A percentile compares a stretch with the other conserved stretches of the same genome.
Conservation (phyloP, 495 filamentous ascomycete genomes). For the Neurospora sp. region DNA sequence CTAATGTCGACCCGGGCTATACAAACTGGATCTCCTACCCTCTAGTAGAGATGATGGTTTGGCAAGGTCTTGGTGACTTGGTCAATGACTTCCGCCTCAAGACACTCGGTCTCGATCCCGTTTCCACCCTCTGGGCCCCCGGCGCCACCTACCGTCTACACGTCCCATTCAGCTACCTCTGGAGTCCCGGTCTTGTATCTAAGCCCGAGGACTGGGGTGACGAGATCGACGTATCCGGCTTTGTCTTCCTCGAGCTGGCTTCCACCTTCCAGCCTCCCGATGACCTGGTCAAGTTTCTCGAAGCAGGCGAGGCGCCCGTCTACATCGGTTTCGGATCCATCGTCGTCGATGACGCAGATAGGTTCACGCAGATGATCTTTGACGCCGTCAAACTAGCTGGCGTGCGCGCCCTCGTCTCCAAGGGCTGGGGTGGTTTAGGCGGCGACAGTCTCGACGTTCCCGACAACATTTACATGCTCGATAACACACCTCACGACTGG, state of each 20-base stretch:
- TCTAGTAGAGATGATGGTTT: slow-evolving; percentile 70
- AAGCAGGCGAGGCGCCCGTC: slow-evolving; percentile 42
- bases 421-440: slow-evolving; percentile 60
- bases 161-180: slow-evolving; percentile 73
- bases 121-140: slow-evolving; percentile 58
- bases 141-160: slow-evolving; percentile 50
- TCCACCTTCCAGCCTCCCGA: slow-evolving; percentile 53
- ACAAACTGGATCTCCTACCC: slow-evolving; percentile 69
- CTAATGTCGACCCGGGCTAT: slow-evolving; percentile 47
- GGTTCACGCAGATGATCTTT: slow-evolving; percentile 53
- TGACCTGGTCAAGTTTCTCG: slow-evolving; percentile 54
- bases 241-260: slow-evolving; percentile 60
- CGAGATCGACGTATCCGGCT: slow-evolving; percentile 63
- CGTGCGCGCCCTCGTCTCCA: slow-evolving; percentile 52
- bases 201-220: slow-evolving; percentile 69
- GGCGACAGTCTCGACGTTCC: slow-evolving; percentile 40
- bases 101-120: slow-evolving; percentile 55
- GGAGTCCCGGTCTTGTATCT: slow-evolving; percentile 71
- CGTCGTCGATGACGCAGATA: slow-evolving; percentile 55
- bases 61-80: slow-evolving; percentile 69
- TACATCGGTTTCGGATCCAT: slow-evolving; percentile 65
- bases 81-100: slow-evolving; percentile 62
- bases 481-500: slow-evolving; percentile 61
- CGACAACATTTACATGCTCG: slow-evolving; percentile 51
- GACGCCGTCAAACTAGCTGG: slow-evolving; percentile 49